Evolutionary conservation across 2,329 filamentous ascomycete genomes (phyloP), one percentile per base, ranked within the genome.

Genomic region (Colletotrichum plurivorum): DNA sequence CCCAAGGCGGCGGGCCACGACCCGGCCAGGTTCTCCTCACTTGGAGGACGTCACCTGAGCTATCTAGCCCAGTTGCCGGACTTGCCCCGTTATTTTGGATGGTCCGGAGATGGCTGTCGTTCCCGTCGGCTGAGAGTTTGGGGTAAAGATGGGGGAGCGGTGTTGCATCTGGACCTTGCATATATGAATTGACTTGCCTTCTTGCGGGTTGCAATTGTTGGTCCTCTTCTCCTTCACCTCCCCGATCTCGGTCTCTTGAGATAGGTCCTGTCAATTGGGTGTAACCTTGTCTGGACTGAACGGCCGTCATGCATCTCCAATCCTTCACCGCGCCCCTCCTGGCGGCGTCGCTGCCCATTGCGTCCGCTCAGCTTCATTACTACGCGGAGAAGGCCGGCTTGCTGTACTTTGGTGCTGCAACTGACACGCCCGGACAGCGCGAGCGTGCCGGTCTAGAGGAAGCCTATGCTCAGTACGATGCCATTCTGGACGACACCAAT

Each of bases 351-450:
- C 72, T 70, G 75, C 80, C 70, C 12, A 41, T 77, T n/a, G 74
- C 73, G 41, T 73, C 75, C 7, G 78, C 74, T 27, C 81, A 84
- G 70, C 82, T 89, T 15, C 78, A 88, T 73, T 75, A 80, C 48
- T 79, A 85, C 27, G 87, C 87, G 12, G 82, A 85, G 68, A 81
- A 84, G 63, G 84, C 86, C 39, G 88, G 88, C 5, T 80, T 87
- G 63, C 75, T 83, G 70, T 91, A 90, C 80, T 91, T 90, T 63
- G 89, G 89, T 63, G 86, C 89, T 1, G 89, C 89, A 2, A 89
- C 89, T 36, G 89, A 92, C 76, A 75, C 77, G 6, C 78, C 78
- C 3, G 78, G 76, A 7, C 75, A 78, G 71, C 79, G 80, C 36
- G 80, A 83, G 73, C 78, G 81, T 27, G 77, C 75, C 4, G 88